phyloP scores from a whole-genome alignment of 2,329 filamentous ascomycete genomes.

The Colletotrichum chlorophyti region DNA sequence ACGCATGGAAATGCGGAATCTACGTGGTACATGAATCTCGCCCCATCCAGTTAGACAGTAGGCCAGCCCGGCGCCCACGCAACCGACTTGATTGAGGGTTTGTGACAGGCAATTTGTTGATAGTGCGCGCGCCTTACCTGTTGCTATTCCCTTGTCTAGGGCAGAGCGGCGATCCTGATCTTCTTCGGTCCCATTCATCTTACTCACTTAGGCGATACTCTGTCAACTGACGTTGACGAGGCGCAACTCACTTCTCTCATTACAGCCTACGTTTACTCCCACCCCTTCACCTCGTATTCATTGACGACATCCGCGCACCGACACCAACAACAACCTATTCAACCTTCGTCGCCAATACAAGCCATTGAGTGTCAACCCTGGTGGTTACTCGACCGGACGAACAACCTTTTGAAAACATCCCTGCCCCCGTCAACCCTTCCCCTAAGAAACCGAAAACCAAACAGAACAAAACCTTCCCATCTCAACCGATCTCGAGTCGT shows the following conservation, averaged over 20 bases:
- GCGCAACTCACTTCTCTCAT: constrained; percentile 14
- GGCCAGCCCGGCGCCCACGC: not conserved
- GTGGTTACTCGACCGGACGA: not conserved
- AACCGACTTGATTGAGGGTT: too few relatives aligned
- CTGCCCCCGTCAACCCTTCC: not conserved
- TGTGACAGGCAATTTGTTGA: too few relatives aligned
- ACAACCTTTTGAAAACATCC: not conserved
- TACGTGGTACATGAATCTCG: too few relatives aligned
- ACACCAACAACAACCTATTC: constrained; percentile 10
- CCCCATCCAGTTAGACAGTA: not conserved
- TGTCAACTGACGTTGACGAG: not conserved
- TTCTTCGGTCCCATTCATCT: constrained; percentile 4
- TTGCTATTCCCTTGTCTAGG: too few relatives aligned
- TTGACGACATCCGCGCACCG: constrained; percentile 4
- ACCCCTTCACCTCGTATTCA: constrained; percentile 17
- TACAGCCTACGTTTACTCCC: constrained; percentile 13
- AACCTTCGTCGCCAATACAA: too few relatives aligned
- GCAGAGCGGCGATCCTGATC: not conserved
- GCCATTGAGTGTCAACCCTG: too few relatives aligned
- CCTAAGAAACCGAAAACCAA: not conserved
- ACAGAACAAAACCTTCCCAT: constrained; percentile 5
- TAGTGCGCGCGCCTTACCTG: too few relatives aligned
- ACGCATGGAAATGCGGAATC: too few relatives aligned
- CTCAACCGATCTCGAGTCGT: constrained; percentile 23
- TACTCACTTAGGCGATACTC: constrained; percentile 12